Evolutionary conservation across 140 eudicot species (phyloP).

Genomic region (Artemisia princeps): DNA sequence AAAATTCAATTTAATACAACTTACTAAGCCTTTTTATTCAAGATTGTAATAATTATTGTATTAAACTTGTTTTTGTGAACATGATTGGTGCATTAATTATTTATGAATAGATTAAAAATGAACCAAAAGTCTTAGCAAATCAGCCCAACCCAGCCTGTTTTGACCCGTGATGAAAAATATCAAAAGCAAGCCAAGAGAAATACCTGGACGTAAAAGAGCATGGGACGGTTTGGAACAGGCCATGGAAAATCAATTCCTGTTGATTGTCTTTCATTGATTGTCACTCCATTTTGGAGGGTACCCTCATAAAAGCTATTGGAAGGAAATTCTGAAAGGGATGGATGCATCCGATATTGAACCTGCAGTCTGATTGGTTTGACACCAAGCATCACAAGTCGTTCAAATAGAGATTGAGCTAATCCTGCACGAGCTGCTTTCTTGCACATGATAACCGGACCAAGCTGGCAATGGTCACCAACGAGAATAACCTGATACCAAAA

Average conservation of each 20-base stretch:
- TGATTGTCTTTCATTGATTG: slow-evolving; percentile 90
- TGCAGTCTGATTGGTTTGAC: slow-evolving; percentile 89
- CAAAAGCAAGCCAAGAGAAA: too few species aligned
- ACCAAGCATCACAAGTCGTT: slow-evolving; percentile 84
- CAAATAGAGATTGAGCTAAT: slow-evolving; percentile 83
- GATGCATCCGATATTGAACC: slow-evolving; percentile 98
- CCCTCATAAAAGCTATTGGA: slow-evolving; percentile 94
- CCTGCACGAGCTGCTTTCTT: slow-evolving; percentile 99
- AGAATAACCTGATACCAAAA: slow-evolving; percentile 49
- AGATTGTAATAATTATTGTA: too few species aligned
- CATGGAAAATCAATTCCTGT: slow-evolving; percentile 97
- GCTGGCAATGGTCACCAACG: slow-evolving; percentile 91
- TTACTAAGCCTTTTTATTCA: too few species aligned
- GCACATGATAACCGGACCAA: slow-evolving; percentile 69
- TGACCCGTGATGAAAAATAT: too few species aligned
- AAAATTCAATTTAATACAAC: too few species aligned
- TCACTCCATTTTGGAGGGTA: slow-evolving; percentile 93
- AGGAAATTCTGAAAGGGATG: slow-evolving; percentile 90
- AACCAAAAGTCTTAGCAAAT: too few species aligned
- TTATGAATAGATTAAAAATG: too few species aligned
- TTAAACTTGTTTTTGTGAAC: too few species aligned
- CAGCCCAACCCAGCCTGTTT: too few species aligned
- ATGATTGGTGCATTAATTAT: too few species aligned
- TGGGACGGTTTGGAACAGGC: slow-evolving; percentile 99
- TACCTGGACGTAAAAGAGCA: slow-evolving; percentile 46